Evolutionary conservation across 352 stramenopile genomes (phyloP), one percentile per base, ranked within the genome.

Genomic region (Phytophthora agathidicida): DNA sequence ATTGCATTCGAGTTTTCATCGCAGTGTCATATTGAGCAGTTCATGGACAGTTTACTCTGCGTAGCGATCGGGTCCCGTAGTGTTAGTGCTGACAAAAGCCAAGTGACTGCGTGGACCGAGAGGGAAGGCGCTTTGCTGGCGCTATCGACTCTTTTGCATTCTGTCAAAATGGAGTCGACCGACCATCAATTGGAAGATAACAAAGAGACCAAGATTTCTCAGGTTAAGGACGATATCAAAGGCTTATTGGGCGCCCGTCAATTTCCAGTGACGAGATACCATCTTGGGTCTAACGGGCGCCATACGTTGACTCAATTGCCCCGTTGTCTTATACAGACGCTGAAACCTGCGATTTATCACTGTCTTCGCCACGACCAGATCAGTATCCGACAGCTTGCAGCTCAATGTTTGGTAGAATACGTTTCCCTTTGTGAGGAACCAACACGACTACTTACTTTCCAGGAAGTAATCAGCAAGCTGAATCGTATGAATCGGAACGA

Each of bases 401-500:
- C 83, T 0, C 46, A 80, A 24, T 83, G 73, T 42, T 58, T 93
- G 3, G 73, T 71, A 22, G 51, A 51, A 23, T 86, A 78, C 24
- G 56, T 77, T 10, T 53, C 45, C 3, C 58, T 93, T 9, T 89
- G 76, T 39, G 83, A 89, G 28, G 59, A 78, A 36, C 60, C 74
- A 22, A 86, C 68, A 31, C 68, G 71, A 2, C 22, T 93, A 1
- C 24, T 82, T 9, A 76, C 75, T 11, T 93, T 90, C 32, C 83
- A 93, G 35, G 83, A 90, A 52, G 71, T 86, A 7, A 78, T 89
- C 53, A 93, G 79, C 48, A 93, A 93, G 38, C 53, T 93, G 3
- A 89, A 93, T 54, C 73, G 77, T 1, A 78, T 88, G 22, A 69
- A 74, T n/a, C 44, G 41, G 7, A 66, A 52, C 10, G 36, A 43